Evolutionary conservation across 2,329 filamentous ascomycete genomes (phyloP).

Genomic region (Botrytis pseudocinerea): DNA sequence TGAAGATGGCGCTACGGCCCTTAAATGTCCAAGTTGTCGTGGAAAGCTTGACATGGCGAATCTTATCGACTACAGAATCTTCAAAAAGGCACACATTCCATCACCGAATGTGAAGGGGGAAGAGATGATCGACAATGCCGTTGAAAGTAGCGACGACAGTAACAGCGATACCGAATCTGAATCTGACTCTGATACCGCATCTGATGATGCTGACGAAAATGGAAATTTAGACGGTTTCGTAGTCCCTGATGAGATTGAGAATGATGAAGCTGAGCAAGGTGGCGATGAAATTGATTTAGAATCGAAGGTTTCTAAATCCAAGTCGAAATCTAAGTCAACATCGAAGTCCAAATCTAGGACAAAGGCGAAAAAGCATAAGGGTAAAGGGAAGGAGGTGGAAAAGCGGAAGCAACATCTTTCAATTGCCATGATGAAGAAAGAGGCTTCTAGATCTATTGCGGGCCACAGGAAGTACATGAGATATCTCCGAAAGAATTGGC

Average conservation of each 20-base stretch:
- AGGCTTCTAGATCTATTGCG: slow-evolving; percentile 62
- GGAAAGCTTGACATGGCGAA: slow-evolving; percentile 64
- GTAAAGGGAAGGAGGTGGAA: slow-evolving; percentile 37
- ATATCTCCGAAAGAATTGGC: slow-evolving; percentile 70
- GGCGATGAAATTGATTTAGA: slow-evolving; percentile 40
- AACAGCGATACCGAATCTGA: slow-evolving; percentile 45
- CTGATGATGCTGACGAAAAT: slow-evolving; percentile 41
- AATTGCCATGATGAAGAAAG: slow-evolving; percentile 66
- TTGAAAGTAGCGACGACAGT: slow-evolving; percentile 38
- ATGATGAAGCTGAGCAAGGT: slow-evolving; percentile 37
- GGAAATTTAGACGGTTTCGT: slow-evolving; percentile 56
- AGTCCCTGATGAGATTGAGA: slow-evolving; percentile 48
- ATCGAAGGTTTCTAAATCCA: slow-evolving; percentile 35
- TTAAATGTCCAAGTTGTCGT: slow-evolving; percentile 74
- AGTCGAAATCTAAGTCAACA: slow-evolving; percentile 39
- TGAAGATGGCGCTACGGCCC: slow-evolving; percentile 48
- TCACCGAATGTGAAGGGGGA: slow-evolving; percentile 41
- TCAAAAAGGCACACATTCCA: slow-evolving; percentile 71
- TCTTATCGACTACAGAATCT: slow-evolving; percentile 72
- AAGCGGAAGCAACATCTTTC: slow-evolving; percentile 46
- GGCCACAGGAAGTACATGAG: slow-evolving; percentile 70
- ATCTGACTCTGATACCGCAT: slow-evolving; percentile 45
- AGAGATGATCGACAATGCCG: slow-evolving; percentile 28
- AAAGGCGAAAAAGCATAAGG: slow-evolving; percentile 40
- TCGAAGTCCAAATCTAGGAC: slow-evolving; percentile 44